Base-by-base conservation (phyloP, 2,329 filamentous ascomycete genomes). In the Leptodontidium sp. region DNA sequence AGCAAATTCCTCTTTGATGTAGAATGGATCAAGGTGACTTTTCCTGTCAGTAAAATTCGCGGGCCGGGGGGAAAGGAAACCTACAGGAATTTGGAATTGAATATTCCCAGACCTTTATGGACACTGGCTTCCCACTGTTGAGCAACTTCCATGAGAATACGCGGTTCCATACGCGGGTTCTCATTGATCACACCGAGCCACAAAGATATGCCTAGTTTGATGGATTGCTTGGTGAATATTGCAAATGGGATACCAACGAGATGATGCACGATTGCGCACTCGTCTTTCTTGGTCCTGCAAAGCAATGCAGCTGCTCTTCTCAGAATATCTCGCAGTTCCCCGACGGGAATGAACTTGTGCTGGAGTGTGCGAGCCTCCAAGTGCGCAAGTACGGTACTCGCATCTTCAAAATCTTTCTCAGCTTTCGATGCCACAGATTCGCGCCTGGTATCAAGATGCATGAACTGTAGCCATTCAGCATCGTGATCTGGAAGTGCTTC, bases 101-200 rank as follows among this genome's bases (percentile, higher is more conserved):
- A 99, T 26, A 98, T 85, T 12, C 96, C 96, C 64, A 91, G 86
- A 71, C 88, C 89, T 74, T 88, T 90, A 68, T 92, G 87, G 57
- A 98, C 90, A 4, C 92, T 96, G 67, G 87, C 85, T 79, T 98
- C 95, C 93, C 95, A 99, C 71, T 95, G 92, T 77, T 96, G 91
- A 11, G 92, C 91, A 75, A 98, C 93, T 78, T 97, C 93, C 64
- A 90, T 90, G 40, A 99, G 82, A 66, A 99, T 89, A 70, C 94
- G 90, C 9, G 95, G 88, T 79, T 97, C 94, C 80, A 98, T 90
- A 66, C 88, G 87, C 2, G 94, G 93, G 76, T 97, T 98, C 79
- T 99, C 96, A 75, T 98, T 96, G 76, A 98, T 97, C 15, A 98
- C 93, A 32, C 96, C 96, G 70, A 98, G 89, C 96, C 96, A 99